Evolutionary conservation across 306 rosid genomes (phyloP), one percentile per base, ranked within the genome.

Genomic region (Quercus engelmannii): DNA sequence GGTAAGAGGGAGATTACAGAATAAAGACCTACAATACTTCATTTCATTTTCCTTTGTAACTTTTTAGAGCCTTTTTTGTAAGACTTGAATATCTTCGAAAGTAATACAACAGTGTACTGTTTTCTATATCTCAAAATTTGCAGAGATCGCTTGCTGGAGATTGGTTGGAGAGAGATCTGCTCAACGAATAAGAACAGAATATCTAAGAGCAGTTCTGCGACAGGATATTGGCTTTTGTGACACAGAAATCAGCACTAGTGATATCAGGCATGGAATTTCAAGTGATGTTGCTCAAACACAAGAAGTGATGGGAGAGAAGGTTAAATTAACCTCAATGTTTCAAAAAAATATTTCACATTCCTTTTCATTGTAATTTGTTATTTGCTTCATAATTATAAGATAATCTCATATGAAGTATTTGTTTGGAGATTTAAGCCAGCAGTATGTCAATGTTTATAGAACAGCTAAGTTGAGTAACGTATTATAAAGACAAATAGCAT

Each of bases 231-330:
- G 86, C 76, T 87, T 88, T 49, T 94, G 88, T 46, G 97, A 94
- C 78, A 90, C 90, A 26, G 81, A 89, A 54, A 71, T 87, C 15
- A 83, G 87, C 73, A 88, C 98, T 1, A 92, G 93, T 23, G 99
- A 91, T 71, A 84, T 94, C 13, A 94, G 90, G 99, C 97, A 92
- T 76, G 97, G 97, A 84, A 88, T 94, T 78, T 92, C 99, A 46
- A 92, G 97, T 82, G 97, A 94, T 73, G 97, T 94, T 79, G 97
- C 98, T 75, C 94, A 90, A 80, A 92, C 92, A 79, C 97, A 92
- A 87, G 98, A 94, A 87, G 97, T 91, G 75, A 90, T 90, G 94
- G 98, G 97, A 82, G 97, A 94, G 87, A 94, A 94, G 97, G 98
- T 92, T 25, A n/a, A 41, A n/a, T n/a, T n/a, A n/a, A 65, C 52